Evolutionary conservation across 345 rosid species (phyloP).

Genomic region (Abelmoschus esculentus): DNA sequence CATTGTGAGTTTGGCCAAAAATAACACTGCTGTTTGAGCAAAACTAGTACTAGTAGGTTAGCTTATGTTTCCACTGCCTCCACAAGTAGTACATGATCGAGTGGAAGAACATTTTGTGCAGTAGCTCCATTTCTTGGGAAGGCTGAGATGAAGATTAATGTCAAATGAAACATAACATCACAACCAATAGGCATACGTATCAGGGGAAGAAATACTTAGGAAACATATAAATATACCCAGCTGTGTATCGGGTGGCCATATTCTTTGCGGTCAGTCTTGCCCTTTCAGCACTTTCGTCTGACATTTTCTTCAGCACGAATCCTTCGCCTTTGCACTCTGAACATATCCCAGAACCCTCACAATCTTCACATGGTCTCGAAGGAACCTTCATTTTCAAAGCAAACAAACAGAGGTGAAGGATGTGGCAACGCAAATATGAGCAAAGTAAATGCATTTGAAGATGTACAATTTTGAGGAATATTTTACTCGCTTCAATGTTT

Average conservation of each 20-base stretch:
- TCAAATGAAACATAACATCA: slow-evolving; percentile 3
- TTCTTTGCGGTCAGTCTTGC: slow-evolving; percentile 72
- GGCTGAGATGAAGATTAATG: slow-evolving; percentile 35
- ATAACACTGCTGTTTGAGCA: not conserved
- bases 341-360: slow-evolving; percentile 82
- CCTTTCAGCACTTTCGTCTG: slow-evolving; percentile 64
- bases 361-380: slow-evolving; percentile 55
- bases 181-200: not conserved
- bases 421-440: not conserved
- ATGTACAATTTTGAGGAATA: not conserved
- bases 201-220: not conserved
- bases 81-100: slow-evolving; percentile 60
- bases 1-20: not conserved
- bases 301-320: slow-evolving; percentile 66
- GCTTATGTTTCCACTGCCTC: slow-evolving; percentile 66
- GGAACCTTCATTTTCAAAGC: slow-evolving; percentile 37
- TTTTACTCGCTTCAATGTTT: not conserved
- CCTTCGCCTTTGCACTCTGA: slow-evolving; percentile 90
- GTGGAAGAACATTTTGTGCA: slow-evolving; percentile 86
- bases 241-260: slow-evolving; percentile 88
- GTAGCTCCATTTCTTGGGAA: slow-evolving; percentile 98
- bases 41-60: not conserved
- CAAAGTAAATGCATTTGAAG: not conserved
- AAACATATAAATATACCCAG: slow-evolving; percentile 43
- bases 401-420: not conserved